Evolutionary conservation across 2,329 filamentous ascomycete genomes (phyloP), one percentile per base, ranked within the genome.

Genomic region (Pestalotiopsis sp.): DNA sequence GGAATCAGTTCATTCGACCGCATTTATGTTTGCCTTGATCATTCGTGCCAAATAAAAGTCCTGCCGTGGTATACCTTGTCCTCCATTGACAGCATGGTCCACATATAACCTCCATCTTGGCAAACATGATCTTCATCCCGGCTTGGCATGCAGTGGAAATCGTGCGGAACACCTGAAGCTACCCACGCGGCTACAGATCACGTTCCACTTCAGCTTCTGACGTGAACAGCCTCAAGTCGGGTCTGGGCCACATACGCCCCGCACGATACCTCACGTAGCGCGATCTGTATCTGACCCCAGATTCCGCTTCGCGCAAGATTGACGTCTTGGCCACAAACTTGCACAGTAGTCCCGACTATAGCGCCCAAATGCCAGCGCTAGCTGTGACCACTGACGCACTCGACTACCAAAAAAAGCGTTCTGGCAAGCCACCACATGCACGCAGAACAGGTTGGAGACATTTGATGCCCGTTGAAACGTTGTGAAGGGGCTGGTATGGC

Each of bases 331-430:
- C 31, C 20, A 36, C 17, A n/a, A 61, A 62, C 59, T 62, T 40
- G 17, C 13, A 36, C 40, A n/a, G 38, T 31, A 52, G n/a, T 25
- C 4, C 36, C 40, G 40, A 23, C 17, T 52, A 45, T 65, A 57
- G 63, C n/a, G 63, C 36, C n/a, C n/a, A 36, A 65, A 64, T 27
- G 25, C 20, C 12, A n/a, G 27, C 63, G 63, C 63, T 65, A 13
- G 36, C 20, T 31, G 17, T 52, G 14, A 23, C 40, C 17, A 20
- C 59, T 20, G 38, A 62, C 38, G 31, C 31, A 36, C 31, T 36
- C 31, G 31, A 36, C 31, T 36, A 9, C 31, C 31, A 36, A 36
- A 36, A 36, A 9, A 36, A 6, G 31, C 31, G 31, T 36, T 36
- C 1, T 36, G 31, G 31, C 31, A 36, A 36, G 31, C 31, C 31